Evolutionary conservation across 169 alveolate genomes (phyloP).

Genomic region (Eimeria praecox): DNA sequence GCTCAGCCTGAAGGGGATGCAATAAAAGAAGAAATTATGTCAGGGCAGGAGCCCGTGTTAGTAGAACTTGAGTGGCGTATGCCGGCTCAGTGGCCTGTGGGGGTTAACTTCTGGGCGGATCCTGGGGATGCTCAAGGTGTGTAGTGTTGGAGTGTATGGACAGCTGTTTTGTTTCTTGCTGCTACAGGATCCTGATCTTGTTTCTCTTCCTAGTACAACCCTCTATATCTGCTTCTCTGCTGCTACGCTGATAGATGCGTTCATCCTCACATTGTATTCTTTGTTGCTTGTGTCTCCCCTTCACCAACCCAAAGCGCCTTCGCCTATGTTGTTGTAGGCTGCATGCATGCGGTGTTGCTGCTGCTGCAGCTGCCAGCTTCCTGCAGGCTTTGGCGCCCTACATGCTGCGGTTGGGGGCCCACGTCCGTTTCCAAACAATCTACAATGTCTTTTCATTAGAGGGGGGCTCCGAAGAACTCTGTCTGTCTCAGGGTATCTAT

Average conservation of each 20-base stretch:
- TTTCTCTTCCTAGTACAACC: no score
- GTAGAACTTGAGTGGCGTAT: slow-evolving; percentile 77
- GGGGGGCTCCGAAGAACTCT: slow-evolving; percentile 57
- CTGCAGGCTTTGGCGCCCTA: slow-evolving; percentile 72
- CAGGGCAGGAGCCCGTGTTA: slow-evolving; percentile 56
- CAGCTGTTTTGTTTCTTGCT: background rate
- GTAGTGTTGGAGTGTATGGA: background rate
- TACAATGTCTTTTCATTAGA: slow-evolving; percentile 50
- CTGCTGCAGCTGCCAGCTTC: slow-evolving; percentile 68
- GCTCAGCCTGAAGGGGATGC: slow-evolving; percentile 70
- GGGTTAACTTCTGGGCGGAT: slow-evolving; percentile 76
- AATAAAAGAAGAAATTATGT: slow-evolving; percentile 2
- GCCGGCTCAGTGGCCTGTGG: slow-evolving; percentile 77
- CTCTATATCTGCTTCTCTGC: no score
- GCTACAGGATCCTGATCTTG: background rate
- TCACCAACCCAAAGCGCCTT: no score
- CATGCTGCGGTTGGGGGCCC: slow-evolving; percentile 64
- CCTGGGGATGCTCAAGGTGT: slow-evolving; percentile 73
- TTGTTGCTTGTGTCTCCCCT: no score
- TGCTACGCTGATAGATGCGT: no score
- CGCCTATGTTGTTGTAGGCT: no score
- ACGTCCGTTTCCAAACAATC: slow-evolving; percentile 69
- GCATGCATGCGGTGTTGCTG: background rate
- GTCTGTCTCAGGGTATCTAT: slow-evolving; percentile 67
- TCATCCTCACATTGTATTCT: no score